Evolutionary conservation across 2,329 filamentous ascomycete species (phyloP), one percentile per base, ranked within the genome.

Genomic region (Penicillium palitans): DNA sequence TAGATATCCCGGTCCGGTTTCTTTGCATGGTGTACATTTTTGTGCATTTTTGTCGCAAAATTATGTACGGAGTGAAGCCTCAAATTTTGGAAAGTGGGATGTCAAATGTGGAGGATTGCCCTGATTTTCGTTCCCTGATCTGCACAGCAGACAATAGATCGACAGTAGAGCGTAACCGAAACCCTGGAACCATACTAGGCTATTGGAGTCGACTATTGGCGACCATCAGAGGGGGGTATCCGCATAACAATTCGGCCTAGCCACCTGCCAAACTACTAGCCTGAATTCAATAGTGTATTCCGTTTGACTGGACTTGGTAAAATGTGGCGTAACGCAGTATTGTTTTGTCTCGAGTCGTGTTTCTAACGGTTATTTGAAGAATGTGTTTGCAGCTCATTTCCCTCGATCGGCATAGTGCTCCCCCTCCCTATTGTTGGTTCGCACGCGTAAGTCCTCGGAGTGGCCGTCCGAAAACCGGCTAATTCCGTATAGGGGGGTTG

Each of bases 181-280:
- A 51, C 61, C 63, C 58, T 66, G 64, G 63, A 25, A 31, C 27
- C 24, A 19, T 15, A 24, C 41, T 13, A 45, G 25, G 48, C 55
- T 59, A 64, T 61, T 62, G 29, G 33, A 55, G 29, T 46, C 40
- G 44, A 67, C 64, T 67, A 67, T 66, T 67, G 62, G 52, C 47
- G 24, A 65, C 57, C 59, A 62, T 61, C 58, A 56, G 52, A n/a
- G 45, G 57, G 57, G 57, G 61, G 47, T 62, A 60, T 56, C 57
- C 46, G 49, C 29, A 17, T 37, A 33, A 63, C 56, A 56, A 66
- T 62, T 60, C 39, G 17, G 19, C 39, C 48, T 54, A 59, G 52
- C 52, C 41, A 39, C 52, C 57, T 66, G 58, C 61, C 63, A 66
- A 66, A 64, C 61, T 57, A 49, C 45, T 39, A 53, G 48, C 61